Percentiles rank a stretch among this genome's conserved stretches.
Conservation (phyloP, 2,329 filamentous ascomycete species). For the Aschersonia sp. region DNA sequence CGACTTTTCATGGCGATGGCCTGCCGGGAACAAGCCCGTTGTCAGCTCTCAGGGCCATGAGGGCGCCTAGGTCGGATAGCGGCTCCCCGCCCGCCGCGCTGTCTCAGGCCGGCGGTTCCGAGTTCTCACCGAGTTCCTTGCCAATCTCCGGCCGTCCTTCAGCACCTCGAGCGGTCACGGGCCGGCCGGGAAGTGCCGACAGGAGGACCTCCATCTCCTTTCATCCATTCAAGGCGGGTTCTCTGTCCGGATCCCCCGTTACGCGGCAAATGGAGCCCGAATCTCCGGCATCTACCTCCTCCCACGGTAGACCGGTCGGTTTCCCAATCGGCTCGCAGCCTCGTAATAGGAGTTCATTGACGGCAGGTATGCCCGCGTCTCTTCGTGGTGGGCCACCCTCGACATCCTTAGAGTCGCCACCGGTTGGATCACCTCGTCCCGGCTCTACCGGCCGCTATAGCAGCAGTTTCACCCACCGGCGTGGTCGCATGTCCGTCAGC, state of each 20-base stretch:
- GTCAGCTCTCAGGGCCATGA: constrained; percentile 62
- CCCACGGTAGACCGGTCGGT: constrained; percentile 30
- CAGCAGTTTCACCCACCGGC: constrained; percentile 84
- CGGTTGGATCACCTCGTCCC: constrained; percentile 66
- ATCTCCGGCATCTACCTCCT: constrained; percentile 40
- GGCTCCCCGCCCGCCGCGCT: constrained; percentile 42
- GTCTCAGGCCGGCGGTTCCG: constrained; percentile 28
- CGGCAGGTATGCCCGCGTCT: constrained; percentile 61
- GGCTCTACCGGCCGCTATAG: constrained; percentile 71
- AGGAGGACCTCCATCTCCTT: constrained; percentile 78
- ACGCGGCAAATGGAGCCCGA: constrained; percentile 34
- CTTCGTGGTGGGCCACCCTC: constrained; percentile 50
- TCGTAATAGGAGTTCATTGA: constrained; percentile 58
- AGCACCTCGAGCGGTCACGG: constrained; percentile 15
- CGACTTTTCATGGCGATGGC: constrained; percentile 75
- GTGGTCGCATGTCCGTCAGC: constrained; percentile 62
- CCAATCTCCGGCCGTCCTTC: constrained; percentile 28
- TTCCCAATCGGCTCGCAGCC: constrained; percentile 30
- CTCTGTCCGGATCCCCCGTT: constrained; percentile 77
- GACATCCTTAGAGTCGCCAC: constrained; percentile 48
- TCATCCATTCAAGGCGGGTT: constrained; percentile 91
- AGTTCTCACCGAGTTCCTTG: constrained; percentile 32
- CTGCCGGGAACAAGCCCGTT: constrained; percentile 72
- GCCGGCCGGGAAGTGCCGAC: constrained; percentile 38
- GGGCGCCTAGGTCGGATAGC: constrained; percentile 43